Conservation (phyloP, 2,329 filamentous ascomycete species). For the Colletotrichum tropicicola region DNA sequence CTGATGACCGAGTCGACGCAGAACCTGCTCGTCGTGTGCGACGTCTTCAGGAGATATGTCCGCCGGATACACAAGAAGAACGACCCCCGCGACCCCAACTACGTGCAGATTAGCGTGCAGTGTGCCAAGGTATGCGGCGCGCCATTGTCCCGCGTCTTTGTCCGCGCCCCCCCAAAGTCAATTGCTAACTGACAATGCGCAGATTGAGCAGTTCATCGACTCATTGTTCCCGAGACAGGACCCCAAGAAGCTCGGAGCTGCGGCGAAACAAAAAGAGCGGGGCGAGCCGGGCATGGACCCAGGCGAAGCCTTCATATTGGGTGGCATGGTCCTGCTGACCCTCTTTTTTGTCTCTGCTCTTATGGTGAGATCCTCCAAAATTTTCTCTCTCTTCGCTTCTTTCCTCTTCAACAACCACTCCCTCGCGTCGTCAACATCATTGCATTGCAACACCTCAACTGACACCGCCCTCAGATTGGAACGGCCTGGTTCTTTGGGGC, state of each 20-base stretch:
- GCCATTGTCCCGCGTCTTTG: neutral
- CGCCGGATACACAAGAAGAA: conserved; percentile 93
- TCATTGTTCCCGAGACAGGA: conserved; percentile 88
- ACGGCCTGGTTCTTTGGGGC: conserved; percentile 84
- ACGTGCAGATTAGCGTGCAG: conserved; percentile 87
- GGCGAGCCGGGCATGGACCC: conserved; percentile 58
- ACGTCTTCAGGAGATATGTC: conserved; percentile 81
- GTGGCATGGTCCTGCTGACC: conserved; percentile 72
- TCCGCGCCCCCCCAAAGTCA: neutral
- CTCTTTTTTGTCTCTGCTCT: conserved; percentile 74
- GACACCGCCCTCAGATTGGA: conserved; percentile 65
- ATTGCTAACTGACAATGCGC: conserved; percentile 30
- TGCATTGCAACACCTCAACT: neutral
- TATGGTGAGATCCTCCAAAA: conserved; percentile 72
- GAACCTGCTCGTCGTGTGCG: conserved; percentile 83
- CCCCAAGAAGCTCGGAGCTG: conserved; percentile 63
- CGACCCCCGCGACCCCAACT: conserved; percentile 91
- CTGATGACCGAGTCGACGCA: conserved; percentile 95
- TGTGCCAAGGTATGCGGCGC: conserved; percentile 77
- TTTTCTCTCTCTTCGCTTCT: neutral
- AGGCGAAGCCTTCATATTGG: conserved; percentile 72
- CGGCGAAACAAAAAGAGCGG: conserved; percentile 46
- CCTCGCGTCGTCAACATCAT: neutral
- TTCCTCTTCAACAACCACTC: neutral
- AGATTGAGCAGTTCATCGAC: conserved; percentile 97